phyloP scores from a whole-genome alignment of 768 basidiomycete species.

The Lactifluus echinatus region DNA sequence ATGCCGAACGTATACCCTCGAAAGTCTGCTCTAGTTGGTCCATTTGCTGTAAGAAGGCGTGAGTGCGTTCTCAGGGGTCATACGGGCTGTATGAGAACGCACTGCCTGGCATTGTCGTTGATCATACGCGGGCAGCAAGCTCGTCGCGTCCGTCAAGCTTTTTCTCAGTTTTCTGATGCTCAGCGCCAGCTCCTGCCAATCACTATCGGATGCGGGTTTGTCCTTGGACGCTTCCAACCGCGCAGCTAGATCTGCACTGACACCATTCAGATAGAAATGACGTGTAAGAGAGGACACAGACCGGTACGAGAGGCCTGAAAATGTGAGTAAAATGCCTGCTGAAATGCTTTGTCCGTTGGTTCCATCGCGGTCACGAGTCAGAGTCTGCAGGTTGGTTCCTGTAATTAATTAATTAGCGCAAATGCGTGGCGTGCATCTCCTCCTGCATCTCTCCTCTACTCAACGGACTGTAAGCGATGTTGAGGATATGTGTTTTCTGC shows the following conservation, averaged over 20 bases:
- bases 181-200: slow-evolving; percentile 2
- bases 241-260: slow-evolving; percentile 37
- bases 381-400: too few relatives aligned
- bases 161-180: slow-evolving; percentile 50
- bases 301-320: slow-evolving; percentile 46
- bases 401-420: too few relatives aligned
- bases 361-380: slow-evolving; percentile 21
- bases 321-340: slow-evolving; percentile 40
- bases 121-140: slow-evolving; percentile 62
- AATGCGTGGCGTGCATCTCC: too few relatives aligned
- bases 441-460: too few relatives aligned
- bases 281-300: slow-evolving; percentile 28
- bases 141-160: slow-evolving; percentile 52
- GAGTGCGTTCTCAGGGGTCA: neutral
- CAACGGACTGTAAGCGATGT: too few relatives aligned
- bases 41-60: slow-evolving; percentile 44
- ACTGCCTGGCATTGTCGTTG: slow-evolving; percentile 66
- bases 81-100: slow-evolving; percentile 22
- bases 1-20: slow-evolving; percentile 39
- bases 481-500: too few relatives aligned
- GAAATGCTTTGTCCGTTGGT: slow-evolving; percentile 33
- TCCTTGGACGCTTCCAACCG: slow-evolving; percentile 37
- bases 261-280: neutral
- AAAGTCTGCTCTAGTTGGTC: slow-evolving; percentile 49
- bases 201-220: slow-evolving; percentile 22